Percentiles rank a stretch among this genome's conserved stretches.
Evolutionary conservation across 768 basidiomycete species (phyloP).

Genomic region (Pluteus cervinus): DNA sequence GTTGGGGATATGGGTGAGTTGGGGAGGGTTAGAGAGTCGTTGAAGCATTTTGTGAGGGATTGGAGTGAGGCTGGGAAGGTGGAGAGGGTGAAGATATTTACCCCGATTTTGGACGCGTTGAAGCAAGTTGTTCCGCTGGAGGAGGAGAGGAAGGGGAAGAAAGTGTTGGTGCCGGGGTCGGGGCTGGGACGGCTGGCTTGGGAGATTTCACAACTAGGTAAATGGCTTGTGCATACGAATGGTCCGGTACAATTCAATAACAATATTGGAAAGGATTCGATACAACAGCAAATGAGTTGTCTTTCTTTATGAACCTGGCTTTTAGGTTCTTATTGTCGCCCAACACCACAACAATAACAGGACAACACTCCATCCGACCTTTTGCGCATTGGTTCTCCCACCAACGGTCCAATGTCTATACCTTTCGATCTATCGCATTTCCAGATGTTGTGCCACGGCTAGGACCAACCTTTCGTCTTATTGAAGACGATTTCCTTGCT

Average conservation of each 20-base stretch:
- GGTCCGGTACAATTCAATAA: not conserved
- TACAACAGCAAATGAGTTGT: constrained; percentile 58
- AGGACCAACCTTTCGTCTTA: constrained; percentile 33
- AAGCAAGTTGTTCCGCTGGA: constrained; percentile 15
- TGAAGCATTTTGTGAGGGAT: constrained; percentile 68
- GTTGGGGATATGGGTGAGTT: constrained; percentile 39
- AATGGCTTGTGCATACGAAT: constrained; percentile 7
- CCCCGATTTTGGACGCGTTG: constrained; percentile 49
- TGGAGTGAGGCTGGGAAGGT: constrained; percentile 54
- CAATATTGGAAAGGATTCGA: constrained; percentile 34
- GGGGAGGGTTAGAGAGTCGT: constrained; percentile 45
- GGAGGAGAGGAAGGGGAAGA: constrained; percentile 23
- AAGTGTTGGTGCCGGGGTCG: constrained; percentile 57
- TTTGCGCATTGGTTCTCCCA: constrained; percentile 71
- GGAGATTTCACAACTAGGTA: constrained; percentile 60
- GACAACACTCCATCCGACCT: constrained; percentile 52
- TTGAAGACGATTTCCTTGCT: constrained; percentile 55
- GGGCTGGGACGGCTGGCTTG: constrained; percentile 63
- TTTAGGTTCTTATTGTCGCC: constrained; percentile 53
- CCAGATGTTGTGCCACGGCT: constrained; percentile 57
- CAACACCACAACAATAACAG: constrained; percentile 27
- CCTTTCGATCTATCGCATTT: constrained; percentile 50
- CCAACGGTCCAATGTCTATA: constrained; percentile 39
- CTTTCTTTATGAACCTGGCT: constrained; percentile 59
- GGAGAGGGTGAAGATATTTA: constrained; percentile 52